Base-by-base conservation (phyloP, 345 rosid genomes). In the Fremontodendron californicum region DNA sequence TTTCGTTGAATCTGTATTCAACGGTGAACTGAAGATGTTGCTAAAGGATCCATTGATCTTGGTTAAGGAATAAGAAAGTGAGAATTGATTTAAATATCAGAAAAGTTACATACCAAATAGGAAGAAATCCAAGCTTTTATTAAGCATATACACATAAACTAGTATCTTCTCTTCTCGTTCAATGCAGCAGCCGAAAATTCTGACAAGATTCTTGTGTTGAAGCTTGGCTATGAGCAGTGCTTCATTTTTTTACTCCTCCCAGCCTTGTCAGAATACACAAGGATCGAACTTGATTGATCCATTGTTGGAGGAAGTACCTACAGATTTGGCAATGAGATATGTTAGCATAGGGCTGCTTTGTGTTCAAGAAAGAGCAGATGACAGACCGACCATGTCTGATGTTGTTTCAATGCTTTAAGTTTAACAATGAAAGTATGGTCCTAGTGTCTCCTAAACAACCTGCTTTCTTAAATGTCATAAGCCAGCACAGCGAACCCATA, bases 261-360 rank as follows among this genome's bases (percentile, higher is more conserved):
- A 52, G 3, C 85, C 90, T 79, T 89, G 87, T 15, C 88, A 82
- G 0, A 89, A 87, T 31, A n/a, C n/a, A n/a, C n/a, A n/a, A n/a
- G n/a, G 35, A 33, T 33, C 35, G 3, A 33, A 33, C 35, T 33
- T 33, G 54, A 49, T 49, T 1, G 18, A 49, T 15, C 0, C 54
- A 13, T 3, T 4, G 2, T 0, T 57, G 31, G 9, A 25, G 6
- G 62, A 57, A 6, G 8, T 1, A 21, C 21, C 62, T 57, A 21
- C 31, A 4, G 62, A 57, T 57, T 90, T 89, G 81, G 83, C 87
- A 1, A n/a, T 87, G 52, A 84, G 94, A 81, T 91, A 94, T 83
- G 78, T 90, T 54, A 90, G 91, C 16, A 90, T 93, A 6, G 97
- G 92, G 18, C 90, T 93, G 0, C 77, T 93, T 12, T 93, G 97